Percentiles rank a stretch among this genome's conserved stretches.
Conservation (phyloP, 2,329 filamentous ascomycete genomes). For the Tolypocladium paradoxum region DNA sequence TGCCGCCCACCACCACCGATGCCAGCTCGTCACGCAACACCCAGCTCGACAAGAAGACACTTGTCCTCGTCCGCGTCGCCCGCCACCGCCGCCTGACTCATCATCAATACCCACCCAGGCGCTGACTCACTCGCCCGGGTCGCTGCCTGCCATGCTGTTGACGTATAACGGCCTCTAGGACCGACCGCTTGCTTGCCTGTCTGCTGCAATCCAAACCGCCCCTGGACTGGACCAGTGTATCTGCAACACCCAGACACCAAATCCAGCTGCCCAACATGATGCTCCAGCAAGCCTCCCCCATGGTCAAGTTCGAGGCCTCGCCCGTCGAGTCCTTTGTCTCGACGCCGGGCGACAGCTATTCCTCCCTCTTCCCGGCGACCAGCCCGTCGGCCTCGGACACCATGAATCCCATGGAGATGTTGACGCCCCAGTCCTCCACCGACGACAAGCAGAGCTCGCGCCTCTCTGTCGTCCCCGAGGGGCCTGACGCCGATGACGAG, state of each 20-base stretch:
- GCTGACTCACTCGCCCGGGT: conserved; percentile 11
- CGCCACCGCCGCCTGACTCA: conserved; percentile 11
- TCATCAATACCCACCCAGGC: conserved; percentile 3
- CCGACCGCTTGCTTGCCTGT: conserved; percentile 2
- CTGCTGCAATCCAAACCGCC: background rate
- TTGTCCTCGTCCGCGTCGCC: conserved; percentile 14
- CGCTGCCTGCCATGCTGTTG: conserved; percentile 13
- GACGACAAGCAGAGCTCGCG: conserved; percentile 18
- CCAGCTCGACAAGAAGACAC: conserved; percentile 12
- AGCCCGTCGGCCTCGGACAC: conserved; percentile 19
- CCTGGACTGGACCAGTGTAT: background rate
- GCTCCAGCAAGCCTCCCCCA: conserved; percentile 28
- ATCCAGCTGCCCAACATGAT: conserved; percentile 21
- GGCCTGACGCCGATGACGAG: conserved; percentile 8
- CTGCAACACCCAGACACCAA: conserved; percentile 8
- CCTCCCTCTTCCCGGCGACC: conserved; percentile 34
- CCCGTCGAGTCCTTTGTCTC: conserved; percentile 45
- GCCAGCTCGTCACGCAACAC: background rate
- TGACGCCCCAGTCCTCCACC: conserved; percentile 33
- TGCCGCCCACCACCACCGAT: conserved; percentile 11
- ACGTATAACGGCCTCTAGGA: conserved; percentile 7
- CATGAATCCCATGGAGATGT: conserved; percentile 36
- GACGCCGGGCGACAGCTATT: conserved; percentile 35
- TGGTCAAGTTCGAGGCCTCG: conserved; percentile 42
- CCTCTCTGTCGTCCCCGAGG: conserved; percentile 13